Evolutionary conservation across 768 basidiomycete genomes (phyloP).

Genomic region (Hygrophoropsis aurantiaca): DNA sequence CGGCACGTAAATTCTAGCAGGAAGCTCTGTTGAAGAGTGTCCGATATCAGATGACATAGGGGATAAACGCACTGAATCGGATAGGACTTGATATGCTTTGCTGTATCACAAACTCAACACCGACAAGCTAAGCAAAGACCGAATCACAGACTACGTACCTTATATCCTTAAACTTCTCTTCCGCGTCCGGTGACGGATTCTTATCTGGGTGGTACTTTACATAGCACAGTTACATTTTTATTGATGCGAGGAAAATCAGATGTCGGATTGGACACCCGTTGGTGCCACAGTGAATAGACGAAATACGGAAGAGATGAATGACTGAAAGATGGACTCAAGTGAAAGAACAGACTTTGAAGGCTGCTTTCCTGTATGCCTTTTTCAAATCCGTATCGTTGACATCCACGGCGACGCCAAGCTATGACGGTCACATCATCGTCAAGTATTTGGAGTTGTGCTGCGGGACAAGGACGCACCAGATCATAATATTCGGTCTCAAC

Average conservation of each 20-base stretch:
- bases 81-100: conserved; percentile 94
- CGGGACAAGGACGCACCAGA: conserved; percentile 47
- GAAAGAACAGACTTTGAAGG: conserved; percentile 76
- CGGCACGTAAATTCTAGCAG: conserved; percentile 70
- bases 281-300: not conserved
- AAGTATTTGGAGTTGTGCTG: not conserved
- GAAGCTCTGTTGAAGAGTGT: not conserved
- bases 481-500: conserved; percentile 91
- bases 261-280: no score
- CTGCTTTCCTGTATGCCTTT: conserved; percentile 93
- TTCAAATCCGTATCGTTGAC: conserved; percentile 82
- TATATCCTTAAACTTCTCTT: conserved; percentile 96
- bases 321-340: not conserved
- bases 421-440: conserved; percentile 7
- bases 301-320: not conserved
- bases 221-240: not conserved
- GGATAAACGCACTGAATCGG: conserved; percentile 63
- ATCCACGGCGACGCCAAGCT: conserved; percentile 74
- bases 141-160: conserved; percentile 48
- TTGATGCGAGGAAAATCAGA: conserved; percentile 1
- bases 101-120: conserved; percentile 35
- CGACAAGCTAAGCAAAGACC: conserved; percentile 4
- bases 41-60: conserved; percentile 4
- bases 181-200: conserved; percentile 89
- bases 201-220: conserved; percentile 91